These are phyloP conservation scores for Cardamine chenopodiifolia DNA, from an alignment of 345 rosid species.

Conservation along the genomic window DNA sequence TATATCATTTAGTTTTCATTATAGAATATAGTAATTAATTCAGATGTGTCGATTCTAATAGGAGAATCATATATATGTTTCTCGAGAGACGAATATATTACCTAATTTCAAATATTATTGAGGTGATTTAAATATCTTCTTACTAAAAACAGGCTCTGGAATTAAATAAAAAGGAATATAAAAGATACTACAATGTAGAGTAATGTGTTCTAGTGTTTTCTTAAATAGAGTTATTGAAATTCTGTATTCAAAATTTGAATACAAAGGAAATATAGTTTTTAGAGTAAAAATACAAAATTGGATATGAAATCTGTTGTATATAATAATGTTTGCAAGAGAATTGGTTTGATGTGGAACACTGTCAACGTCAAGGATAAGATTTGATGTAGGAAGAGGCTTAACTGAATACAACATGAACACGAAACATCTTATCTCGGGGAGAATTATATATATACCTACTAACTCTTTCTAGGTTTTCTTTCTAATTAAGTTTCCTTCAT, in stretches of 20 bases:
- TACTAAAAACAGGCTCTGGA: not conserved
- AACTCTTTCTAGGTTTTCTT: not conserved
- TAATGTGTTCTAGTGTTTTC: not conserved
- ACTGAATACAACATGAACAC: slow-evolving; percentile 34
- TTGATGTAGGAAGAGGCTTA: slow-evolving; percentile 27
- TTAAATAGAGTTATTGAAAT: not conserved
- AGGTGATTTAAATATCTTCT: not conserved
- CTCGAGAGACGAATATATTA: not conserved
- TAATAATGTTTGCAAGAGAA: slow-evolving; percentile 5
- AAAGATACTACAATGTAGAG: not conserved
- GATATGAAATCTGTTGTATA: not conserved
- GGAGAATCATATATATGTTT: not conserved
- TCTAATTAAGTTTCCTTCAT: slow-evolving; percentile 7
- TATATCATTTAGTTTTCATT: slow-evolving; percentile 11
- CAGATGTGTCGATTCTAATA: not conserved
- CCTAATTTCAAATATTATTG: not conserved
- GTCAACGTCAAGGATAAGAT: slow-evolving; percentile 34
- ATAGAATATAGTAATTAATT: not conserved
- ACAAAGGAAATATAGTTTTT: not conserved
- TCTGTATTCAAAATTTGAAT: not conserved
- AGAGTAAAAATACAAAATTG: not conserved
- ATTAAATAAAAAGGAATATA: not conserved
- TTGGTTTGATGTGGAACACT: slow-evolving; percentile 22
- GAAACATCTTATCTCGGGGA: slow-evolving; percentile 18
- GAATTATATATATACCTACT: slow-evolving; percentile 11